These are phyloP conservation scores for Syncephalastrum sp. DNA, from an alignment of 371 early-diverging fungal species.

Conservation along the genomic window DNA sequence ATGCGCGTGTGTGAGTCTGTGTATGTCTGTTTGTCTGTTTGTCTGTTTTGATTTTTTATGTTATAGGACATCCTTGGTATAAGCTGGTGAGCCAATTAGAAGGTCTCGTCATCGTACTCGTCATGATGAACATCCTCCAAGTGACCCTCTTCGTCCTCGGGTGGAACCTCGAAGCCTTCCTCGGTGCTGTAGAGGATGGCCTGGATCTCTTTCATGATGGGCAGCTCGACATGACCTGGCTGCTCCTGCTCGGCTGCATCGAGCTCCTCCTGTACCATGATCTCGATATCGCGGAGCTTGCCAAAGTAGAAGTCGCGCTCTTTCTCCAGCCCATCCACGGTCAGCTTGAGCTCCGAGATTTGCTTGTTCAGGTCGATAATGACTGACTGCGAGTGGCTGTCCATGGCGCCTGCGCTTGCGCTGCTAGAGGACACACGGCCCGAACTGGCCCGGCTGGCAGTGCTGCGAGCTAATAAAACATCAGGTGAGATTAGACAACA, in stretches of 20 bases:
- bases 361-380: slow-evolving; percentile 70
- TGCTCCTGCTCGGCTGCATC: slow-evolving; percentile 39
- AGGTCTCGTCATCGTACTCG: slow-evolving; percentile 53
- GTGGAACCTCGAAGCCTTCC: slow-evolving; percentile 50
- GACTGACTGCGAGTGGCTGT: slow-evolving; percentile 37
- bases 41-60: background rate
- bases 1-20: no score
- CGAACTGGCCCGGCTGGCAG: slow-evolving; percentile 20
- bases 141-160: slow-evolving; percentile 31
- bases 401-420: slow-evolving; percentile 20
- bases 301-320: slow-evolving; percentile 94
- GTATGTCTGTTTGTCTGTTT: background rate
- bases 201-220: slow-evolving; percentile 75
- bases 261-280: slow-evolving; percentile 76
- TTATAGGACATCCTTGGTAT: no score
- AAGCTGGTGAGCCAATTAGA: slow-evolving; percentile 26
- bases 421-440: slow-evolving; percentile 25
- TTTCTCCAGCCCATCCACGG: slow-evolving; percentile 84
- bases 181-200: slow-evolving; percentile 86
- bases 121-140: slow-evolving; percentile 18
- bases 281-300: slow-evolving; percentile 91
- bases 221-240: slow-evolving; percentile 19
- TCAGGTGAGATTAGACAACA: background rate
- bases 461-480: slow-evolving; percentile 18
- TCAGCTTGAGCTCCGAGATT: slow-evolving; percentile 70